These are phyloP conservation scores for Clavispora santaluciae DNA, from an alignment of 805 yeast species.

Conservation along the genomic window DNA sequence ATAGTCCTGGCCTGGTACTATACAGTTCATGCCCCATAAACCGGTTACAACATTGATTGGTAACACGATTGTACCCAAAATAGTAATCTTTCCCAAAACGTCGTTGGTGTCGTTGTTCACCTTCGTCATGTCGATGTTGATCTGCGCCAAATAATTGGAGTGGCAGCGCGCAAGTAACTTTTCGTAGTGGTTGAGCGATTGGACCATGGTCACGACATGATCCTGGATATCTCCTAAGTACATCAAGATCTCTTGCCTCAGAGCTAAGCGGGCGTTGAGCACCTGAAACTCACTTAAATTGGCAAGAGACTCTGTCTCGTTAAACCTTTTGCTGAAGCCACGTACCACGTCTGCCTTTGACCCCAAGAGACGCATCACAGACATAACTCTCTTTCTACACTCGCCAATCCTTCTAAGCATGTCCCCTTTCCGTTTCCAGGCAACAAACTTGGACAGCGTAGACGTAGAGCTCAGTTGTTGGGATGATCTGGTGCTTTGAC, in stretches of 20 bases:
- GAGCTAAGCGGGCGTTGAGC: slow-evolving; percentile 41
- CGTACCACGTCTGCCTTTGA: slow-evolving; percentile 97
- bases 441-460: slow-evolving; percentile 45
- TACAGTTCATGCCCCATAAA: slow-evolving; percentile 97
- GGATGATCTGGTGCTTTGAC: slow-evolving; percentile 3
- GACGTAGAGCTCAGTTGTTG: slow-evolving; percentile 28
- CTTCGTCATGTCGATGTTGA: slow-evolving; percentile 95
- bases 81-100: slow-evolving; percentile 87
- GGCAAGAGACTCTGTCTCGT: slow-evolving; percentile 43
- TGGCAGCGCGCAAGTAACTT: slow-evolving; percentile 92
- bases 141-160: slow-evolving; percentile 92
- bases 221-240: slow-evolving; percentile 97
- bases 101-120: slow-evolving; percentile 97
- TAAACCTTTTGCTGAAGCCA: slow-evolving; percentile 88
- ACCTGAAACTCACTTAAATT: slow-evolving; percentile 5
- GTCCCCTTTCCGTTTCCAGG: slow-evolving; percentile 90
- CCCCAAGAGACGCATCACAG: slow-evolving; percentile 75
- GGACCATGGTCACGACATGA: slow-evolving; percentile 96
- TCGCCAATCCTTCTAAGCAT: slow-evolving; percentile 95
- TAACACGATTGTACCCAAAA: slow-evolving; percentile 88
- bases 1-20: slow-evolving; percentile 84
- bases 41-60: slow-evolving; percentile 97
- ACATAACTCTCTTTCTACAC: slow-evolving; percentile 91
- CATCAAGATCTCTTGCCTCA: slow-evolving; percentile 74
- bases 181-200: slow-evolving; percentile 89